Conservation (phyloP, 495 filamentous ascomycete genomes). For the Pseudevernia furfuracea region DNA sequence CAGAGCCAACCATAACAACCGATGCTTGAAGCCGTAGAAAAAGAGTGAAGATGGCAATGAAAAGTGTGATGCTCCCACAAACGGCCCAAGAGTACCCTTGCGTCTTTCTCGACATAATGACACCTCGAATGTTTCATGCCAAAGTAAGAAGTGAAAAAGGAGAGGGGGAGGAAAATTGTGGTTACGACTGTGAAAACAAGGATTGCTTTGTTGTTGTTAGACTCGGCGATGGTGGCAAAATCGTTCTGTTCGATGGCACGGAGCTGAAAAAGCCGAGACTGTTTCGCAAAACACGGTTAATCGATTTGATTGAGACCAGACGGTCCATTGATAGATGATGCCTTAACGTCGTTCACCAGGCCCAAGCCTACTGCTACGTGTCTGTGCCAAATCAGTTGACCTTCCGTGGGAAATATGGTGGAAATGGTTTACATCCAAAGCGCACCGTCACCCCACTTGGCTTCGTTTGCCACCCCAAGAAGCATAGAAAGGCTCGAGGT, state of each 20-base stretch:
- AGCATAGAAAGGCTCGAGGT: too few species aligned
- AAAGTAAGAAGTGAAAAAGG: conserved; percentile 42
- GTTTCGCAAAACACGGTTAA: too few species aligned
- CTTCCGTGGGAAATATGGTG: too few species aligned
- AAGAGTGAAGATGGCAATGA: background rate
- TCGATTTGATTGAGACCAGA: too few species aligned
- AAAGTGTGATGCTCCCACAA: background rate
- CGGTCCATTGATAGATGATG: too few species aligned
- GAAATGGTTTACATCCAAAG: too few species aligned
- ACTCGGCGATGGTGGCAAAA: conserved; percentile 8
- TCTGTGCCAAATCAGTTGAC: too few species aligned
- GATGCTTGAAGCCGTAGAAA: background rate
- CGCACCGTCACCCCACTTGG: too few species aligned
- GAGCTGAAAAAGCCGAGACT: conserved; percentile 1
- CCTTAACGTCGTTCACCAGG: too few species aligned
- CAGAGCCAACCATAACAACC: background rate
- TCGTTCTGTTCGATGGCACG: conserved; percentile 7
- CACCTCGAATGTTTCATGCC: conserved; percentile 1
- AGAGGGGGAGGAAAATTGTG: conserved; percentile 55
- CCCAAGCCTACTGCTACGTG: too few species aligned
- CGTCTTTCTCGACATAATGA: background rate
- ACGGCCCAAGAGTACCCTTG: conserved; percentile 1
- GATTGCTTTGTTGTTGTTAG: conserved; percentile 34
- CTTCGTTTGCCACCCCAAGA: too few species aligned
- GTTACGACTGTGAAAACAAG: conserved; percentile 69